A percentile compares a stretch with the other conserved stretches of the same genome.
These are phyloP conservation scores for Penicillium griseofulvum DNA, from an alignment of 2,329 filamentous ascomycete genomes.

Conservation along the genomic window DNA sequence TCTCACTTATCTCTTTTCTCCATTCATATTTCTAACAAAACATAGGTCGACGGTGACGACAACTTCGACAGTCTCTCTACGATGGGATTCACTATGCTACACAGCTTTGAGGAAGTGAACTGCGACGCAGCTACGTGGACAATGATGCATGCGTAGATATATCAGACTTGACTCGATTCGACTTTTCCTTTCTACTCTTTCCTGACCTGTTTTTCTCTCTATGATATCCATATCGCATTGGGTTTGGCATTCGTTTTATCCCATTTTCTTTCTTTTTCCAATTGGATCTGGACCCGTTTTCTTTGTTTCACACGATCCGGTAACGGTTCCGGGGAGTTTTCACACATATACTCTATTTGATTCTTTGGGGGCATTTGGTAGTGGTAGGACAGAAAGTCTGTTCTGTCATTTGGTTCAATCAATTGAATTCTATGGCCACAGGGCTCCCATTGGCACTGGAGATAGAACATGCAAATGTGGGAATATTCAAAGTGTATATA, in stretches of 20 bases:
- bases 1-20: not conserved
- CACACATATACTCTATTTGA: not conserved
- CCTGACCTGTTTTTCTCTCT: constrained; percentile 6
- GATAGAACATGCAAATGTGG: not conserved
- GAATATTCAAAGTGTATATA: not conserved
- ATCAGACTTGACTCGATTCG: not conserved
- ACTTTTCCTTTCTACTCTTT: constrained; percentile 5
- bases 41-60: constrained; percentile 67
- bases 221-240: constrained; percentile 27
- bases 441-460: not conserved
- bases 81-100: constrained; percentile 77
- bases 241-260: constrained; percentile 4
- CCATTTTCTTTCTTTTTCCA: not conserved
- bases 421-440: not conserved
- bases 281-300: not conserved
- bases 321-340: not conserved
- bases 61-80: constrained; percentile 69
- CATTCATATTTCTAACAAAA: constrained; percentile 20
- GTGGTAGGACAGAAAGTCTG: not conserved
- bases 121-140: constrained; percentile 64
- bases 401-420: not conserved
- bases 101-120: constrained; percentile 79
- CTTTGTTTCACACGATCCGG: not conserved
- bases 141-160: constrained; percentile 47
- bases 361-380: not conserved